Evolutionary conservation across 2,329 filamentous ascomycete species (phyloP).

Genomic region (Xenoacremonium recifei): DNA sequence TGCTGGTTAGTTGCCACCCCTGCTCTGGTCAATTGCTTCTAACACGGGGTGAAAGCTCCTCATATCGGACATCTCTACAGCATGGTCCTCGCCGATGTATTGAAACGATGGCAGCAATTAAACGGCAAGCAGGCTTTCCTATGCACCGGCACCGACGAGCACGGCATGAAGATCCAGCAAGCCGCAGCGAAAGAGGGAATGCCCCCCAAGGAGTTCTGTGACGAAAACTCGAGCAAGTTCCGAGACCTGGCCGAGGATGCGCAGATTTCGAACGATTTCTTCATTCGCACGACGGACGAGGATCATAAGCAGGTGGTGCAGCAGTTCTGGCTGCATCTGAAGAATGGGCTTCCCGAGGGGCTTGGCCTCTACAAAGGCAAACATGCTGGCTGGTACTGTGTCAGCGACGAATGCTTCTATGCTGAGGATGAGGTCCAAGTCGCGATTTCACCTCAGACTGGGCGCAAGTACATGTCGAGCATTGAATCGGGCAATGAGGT

Average conservation of each 20-base stretch:
- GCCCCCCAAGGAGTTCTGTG: slow-evolving; percentile 82
- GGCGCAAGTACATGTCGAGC: slow-evolving; percentile 78
- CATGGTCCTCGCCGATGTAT: slow-evolving; percentile 84
- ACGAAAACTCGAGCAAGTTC: slow-evolving; percentile 79
- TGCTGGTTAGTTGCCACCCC: slow-evolving; percentile 59
- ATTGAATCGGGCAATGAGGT: slow-evolving; percentile 89
- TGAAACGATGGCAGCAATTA: slow-evolving; percentile 88
- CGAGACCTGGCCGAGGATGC: slow-evolving; percentile 68
- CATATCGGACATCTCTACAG: slow-evolving; percentile 95
- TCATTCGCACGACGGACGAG: slow-evolving; percentile 86
- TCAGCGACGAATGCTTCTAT: slow-evolving; percentile 96
- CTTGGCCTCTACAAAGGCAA: slow-evolving; percentile 81
- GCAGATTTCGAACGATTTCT: slow-evolving; percentile 75
- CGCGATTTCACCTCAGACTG: slow-evolving; percentile 74
- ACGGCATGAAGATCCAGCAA: slow-evolving; percentile 95
- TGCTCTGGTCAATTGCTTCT: neutral
- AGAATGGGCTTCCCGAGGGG: slow-evolving; percentile 49
- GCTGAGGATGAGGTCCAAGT: slow-evolving; percentile 72
- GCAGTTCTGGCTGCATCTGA: slow-evolving; percentile 82
- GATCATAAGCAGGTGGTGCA: slow-evolving; percentile 82
- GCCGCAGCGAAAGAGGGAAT: slow-evolving; percentile 71
- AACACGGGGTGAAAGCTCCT: slow-evolving; percentile 58
- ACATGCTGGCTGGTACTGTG: slow-evolving; percentile 94
- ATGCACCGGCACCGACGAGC: slow-evolving; percentile 92
- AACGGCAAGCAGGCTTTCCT: slow-evolving; percentile 70